Evolutionary conservation across 2,329 filamentous ascomycete species (phyloP).

Genomic region (Penicillium hesseltinei): DNA sequence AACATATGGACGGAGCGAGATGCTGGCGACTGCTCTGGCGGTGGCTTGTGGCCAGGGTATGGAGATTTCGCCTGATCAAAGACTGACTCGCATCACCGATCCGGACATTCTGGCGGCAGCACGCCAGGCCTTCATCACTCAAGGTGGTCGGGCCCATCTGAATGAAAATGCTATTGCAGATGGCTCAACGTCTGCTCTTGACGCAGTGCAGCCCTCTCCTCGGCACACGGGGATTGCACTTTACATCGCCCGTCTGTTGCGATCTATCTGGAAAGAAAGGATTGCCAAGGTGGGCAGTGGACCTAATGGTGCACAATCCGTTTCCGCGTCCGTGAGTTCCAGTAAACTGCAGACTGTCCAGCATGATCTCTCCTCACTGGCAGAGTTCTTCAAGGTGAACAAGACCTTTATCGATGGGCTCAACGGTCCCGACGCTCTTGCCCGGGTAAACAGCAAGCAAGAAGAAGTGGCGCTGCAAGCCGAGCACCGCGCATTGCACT

Average conservation of each 20-base stretch:
- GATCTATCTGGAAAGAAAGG: conserved; percentile 79
- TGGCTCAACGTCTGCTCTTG: conserved; percentile 64
- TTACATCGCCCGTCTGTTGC: conserved; percentile 83
- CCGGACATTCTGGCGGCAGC: conserved; percentile 72
- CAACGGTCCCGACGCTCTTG: conserved; percentile 83
- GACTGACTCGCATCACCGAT: conserved; percentile 70
- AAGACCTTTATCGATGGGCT: conserved; percentile 89
- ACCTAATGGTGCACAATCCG: conserved; percentile 60
- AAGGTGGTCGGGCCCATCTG: conserved; percentile 80
- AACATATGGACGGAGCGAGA: conserved; percentile 84
- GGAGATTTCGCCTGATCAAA: conserved; percentile 70
- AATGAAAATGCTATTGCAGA: conserved; percentile 71
- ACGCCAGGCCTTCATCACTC: conserved; percentile 87
- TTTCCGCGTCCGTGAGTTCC: conserved; percentile 65
- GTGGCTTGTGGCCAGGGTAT: conserved; percentile 93
- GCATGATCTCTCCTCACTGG: conserved; percentile 72
- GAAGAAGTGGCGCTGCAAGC: conserved; percentile 91
- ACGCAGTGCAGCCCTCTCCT: conserved; percentile 82
- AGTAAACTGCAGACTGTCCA: conserved; percentile 74
- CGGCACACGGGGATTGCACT: conserved; percentile 84
- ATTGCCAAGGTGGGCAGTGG: conserved; percentile 61
- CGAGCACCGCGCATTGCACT: conserved; percentile 88
- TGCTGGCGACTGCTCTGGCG: conserved; percentile 83
- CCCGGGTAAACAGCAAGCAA: conserved; percentile 73
- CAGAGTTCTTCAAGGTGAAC: conserved; percentile 82